phyloP scores from a whole-genome alignment of 192 early-diverging fungal species.

The Coemansia sp. region DNA sequence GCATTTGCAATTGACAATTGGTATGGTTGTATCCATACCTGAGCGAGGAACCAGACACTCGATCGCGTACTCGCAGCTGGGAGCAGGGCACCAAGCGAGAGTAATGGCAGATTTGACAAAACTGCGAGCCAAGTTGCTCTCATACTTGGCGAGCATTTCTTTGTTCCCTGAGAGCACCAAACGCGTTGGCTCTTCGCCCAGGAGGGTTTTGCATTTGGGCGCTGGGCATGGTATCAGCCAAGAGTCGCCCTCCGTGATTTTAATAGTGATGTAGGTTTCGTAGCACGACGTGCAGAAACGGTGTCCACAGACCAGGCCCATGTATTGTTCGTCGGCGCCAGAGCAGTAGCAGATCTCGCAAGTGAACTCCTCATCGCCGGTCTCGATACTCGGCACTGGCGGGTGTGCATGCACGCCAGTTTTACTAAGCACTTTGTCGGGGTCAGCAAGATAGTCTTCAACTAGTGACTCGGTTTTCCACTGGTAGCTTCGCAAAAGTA shows the following conservation, averaged over 20 bases:
- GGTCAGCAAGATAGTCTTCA: slow-evolving; percentile 38
- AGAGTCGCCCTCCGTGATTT: slow-evolving; percentile 85
- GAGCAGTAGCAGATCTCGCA: slow-evolving; percentile 90
- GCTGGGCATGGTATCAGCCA: slow-evolving; percentile 83
- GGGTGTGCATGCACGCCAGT: slow-evolving; percentile 23
- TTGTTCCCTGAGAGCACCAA: slow-evolving; percentile 56
- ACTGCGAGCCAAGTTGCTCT: slow-evolving; percentile 66
- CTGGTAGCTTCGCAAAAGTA: slow-evolving; percentile 37
- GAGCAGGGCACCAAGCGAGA: slow-evolving; percentile 93
- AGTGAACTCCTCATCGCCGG: slow-evolving; percentile 55
- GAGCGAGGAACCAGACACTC: slow-evolving; percentile 80
- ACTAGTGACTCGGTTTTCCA: slow-evolving; percentile 51
- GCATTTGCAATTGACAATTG: slow-evolving; percentile 83
- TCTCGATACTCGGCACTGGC: slow-evolving; percentile 13
- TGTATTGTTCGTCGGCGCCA: slow-evolving; percentile 31
- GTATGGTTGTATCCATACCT: slow-evolving; percentile 75
- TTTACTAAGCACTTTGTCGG: slow-evolving; percentile 28
- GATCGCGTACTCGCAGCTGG: slow-evolving; percentile 91
- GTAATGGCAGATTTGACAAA: slow-evolving; percentile 86
- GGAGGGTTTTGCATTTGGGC: slow-evolving; percentile 70
- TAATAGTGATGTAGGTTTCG: slow-evolving; percentile 75
- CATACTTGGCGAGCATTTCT: slow-evolving; percentile 60
- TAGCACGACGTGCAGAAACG: slow-evolving; percentile 89
- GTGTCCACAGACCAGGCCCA: slow-evolving; percentile 82
- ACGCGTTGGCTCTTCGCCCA: slow-evolving; percentile 80